phyloP scores from a whole-genome alignment of 2,329 filamentous ascomycete species.

The Rhynchosporium secalis region DNA sequence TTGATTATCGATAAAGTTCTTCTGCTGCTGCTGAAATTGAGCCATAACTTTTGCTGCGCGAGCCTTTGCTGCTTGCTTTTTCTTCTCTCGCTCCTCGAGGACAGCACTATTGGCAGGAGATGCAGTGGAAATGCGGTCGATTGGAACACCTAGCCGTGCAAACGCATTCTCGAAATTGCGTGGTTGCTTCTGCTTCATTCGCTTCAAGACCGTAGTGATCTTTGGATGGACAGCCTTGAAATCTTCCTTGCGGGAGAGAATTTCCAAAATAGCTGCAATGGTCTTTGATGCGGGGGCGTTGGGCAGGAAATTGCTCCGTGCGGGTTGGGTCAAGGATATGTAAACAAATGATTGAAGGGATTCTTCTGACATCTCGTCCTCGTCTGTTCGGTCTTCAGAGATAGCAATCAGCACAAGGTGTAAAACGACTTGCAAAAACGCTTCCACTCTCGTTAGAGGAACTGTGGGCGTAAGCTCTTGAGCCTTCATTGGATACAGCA shows the following conservation, averaged over 20 bases:
- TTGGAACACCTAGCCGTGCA: slow-evolving; percentile 61
- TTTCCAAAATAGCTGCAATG: slow-evolving; percentile 63
- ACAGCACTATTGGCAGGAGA: slow-evolving; percentile 69
- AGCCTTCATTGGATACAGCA: slow-evolving; percentile 76
- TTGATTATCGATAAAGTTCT: slow-evolving; percentile 89
- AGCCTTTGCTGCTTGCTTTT: slow-evolving; percentile 87
- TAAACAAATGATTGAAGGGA: slow-evolving; percentile 67
- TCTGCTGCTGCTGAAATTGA: slow-evolving; percentile 96
- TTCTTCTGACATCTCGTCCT: slow-evolving; percentile 51
- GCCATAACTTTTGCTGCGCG: slow-evolving; percentile 95
- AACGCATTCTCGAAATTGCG: slow-evolving; percentile 70
- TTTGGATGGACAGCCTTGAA: slow-evolving; percentile 84
- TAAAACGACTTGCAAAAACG: slow-evolving; percentile 86
- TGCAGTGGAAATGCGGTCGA: slow-evolving; percentile 77
- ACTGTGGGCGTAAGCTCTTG: slow-evolving; percentile 70
- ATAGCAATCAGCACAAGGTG: slow-evolving; percentile 86
- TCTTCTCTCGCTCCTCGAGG: slow-evolving; percentile 68
- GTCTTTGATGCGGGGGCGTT: slow-evolving; percentile 59
- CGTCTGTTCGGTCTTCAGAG: slow-evolving; percentile 70
- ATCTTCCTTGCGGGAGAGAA: slow-evolving; percentile 66
- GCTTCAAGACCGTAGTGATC: slow-evolving; percentile 77
- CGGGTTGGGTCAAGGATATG: slow-evolving; percentile 65
- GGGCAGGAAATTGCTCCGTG: slow-evolving; percentile 60
- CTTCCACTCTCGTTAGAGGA: slow-evolving; percentile 80
- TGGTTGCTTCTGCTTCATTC: slow-evolving; percentile 81